A percentile compares a stretch with the other conserved stretches of the same genome.
phyloP scores from a whole-genome alignment of 2,329 filamentous ascomycete species.

The Colletotrichum sp. region DNA sequence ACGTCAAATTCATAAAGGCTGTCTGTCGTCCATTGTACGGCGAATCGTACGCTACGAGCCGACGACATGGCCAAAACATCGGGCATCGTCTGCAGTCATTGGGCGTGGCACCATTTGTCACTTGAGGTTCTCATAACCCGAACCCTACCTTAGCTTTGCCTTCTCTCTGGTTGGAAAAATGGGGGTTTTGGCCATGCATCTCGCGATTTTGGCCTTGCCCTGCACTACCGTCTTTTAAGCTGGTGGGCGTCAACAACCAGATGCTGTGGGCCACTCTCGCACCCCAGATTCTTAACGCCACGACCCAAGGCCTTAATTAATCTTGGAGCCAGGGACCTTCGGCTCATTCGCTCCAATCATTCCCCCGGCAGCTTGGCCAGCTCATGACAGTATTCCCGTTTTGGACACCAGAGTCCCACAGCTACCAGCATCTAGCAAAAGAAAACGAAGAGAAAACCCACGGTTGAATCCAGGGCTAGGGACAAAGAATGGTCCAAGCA shows the following conservation, averaged over 20 bases:
- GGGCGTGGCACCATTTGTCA: background rate
- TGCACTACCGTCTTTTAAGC: background rate
- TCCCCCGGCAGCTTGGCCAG: background rate
- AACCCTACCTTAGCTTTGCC: background rate
- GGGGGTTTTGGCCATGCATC: background rate
- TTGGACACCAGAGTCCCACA: background rate
- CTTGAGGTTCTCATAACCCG: background rate
- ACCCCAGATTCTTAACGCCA: constrained; percentile 18
- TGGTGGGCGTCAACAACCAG: background rate
- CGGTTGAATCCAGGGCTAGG: background rate
- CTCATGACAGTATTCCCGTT: background rate
- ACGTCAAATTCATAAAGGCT: background rate
- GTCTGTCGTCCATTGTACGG: background rate
- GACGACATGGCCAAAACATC: background rate
- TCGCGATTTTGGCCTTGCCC: background rate
- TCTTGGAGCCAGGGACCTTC: background rate
- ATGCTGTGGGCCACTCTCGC: background rate
- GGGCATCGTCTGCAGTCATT: background rate
- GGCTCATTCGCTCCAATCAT: constrained; percentile 3
- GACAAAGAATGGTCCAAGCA: background rate
- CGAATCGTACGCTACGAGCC: background rate
- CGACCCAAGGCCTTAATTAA: constrained; percentile 11
- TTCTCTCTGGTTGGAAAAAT: background rate
- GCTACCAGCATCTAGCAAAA: background rate
- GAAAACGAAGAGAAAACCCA: background rate